phyloP scores from a whole-genome alignment of 345 rosid genomes.

The Laguncularia racemosa region DNA sequence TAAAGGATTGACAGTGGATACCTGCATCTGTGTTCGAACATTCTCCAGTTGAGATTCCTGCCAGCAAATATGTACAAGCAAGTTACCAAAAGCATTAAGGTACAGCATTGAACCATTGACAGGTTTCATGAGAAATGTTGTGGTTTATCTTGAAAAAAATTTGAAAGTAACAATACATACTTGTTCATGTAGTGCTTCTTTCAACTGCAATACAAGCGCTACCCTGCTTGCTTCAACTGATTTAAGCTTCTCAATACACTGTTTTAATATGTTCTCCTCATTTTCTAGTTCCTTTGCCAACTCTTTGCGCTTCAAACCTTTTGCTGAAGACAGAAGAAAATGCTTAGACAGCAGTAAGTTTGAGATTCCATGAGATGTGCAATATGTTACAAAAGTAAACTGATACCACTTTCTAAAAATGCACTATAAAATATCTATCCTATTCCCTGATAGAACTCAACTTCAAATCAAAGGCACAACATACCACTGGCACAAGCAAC shows the following conservation, averaged over 20 bases:
- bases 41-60: constrained; percentile 88
- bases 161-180: constrained; percentile 17
- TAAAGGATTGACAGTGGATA: constrained; percentile 12
- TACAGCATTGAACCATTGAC: neutral
- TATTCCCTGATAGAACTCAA: neutral
- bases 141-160: neutral
- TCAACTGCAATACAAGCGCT: constrained; percentile 71
- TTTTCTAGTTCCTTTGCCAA: constrained; percentile 66
- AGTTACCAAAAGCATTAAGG: neutral
- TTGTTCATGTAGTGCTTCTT: constrained; percentile 78
- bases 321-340: constrained; percentile 29
- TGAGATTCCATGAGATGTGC: too few relatives aligned
- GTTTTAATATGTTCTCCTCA: constrained; percentile 66
- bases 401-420: too few relatives aligned
- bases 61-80: constrained; percentile 4
- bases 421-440: too few relatives aligned
- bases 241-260: constrained; percentile 72
- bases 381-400: too few relatives aligned
- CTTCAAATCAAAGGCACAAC: neutral
- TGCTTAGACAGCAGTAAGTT: neutral
- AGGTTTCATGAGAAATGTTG: neutral
- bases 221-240: constrained; percentile 67
- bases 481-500: constrained; percentile 57
- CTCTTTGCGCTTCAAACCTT: constrained; percentile 49
- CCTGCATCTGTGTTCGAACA: constrained; percentile 83